A percentile compares a stretch with the other conserved stretches of the same genome.
phyloP scores from a whole-genome alignment of 306 rosid species.

The Lablab purpureus region DNA sequence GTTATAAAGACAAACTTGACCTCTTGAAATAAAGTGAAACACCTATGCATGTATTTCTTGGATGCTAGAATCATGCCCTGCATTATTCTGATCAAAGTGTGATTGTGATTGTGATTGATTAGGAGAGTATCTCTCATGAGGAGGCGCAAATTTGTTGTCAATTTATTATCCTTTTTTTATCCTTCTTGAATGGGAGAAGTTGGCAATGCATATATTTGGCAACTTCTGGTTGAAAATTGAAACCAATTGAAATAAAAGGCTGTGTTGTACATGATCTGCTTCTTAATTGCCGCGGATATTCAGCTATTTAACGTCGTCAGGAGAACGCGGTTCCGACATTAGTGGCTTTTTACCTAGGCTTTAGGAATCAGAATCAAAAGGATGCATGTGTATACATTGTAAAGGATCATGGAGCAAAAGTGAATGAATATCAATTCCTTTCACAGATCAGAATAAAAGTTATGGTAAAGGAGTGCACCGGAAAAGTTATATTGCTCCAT shows the following conservation, averaged over 20 bases:
- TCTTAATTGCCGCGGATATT: background rate
- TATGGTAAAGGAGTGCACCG: background rate
- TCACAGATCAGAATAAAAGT: background rate
- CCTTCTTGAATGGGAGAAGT: slow-evolving; percentile 36
- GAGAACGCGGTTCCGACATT: slow-evolving; percentile 36
- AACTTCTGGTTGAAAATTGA: slow-evolving; percentile 18
- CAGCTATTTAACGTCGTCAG: slow-evolving; percentile 1
- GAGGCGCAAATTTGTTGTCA: too few species aligned
- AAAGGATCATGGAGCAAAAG: background rate
- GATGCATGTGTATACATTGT: background rate
- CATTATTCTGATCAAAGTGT: background rate
- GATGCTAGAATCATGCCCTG: slow-evolving; percentile 30
- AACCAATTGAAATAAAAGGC: slow-evolving; percentile 24
- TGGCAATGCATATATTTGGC: slow-evolving; percentile 17
- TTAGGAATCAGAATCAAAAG: slow-evolving; percentile 24
- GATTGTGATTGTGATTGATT: slow-evolving; percentile 49
- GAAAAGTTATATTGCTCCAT: background rate
- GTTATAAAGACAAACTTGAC: slow-evolving; percentile 43
- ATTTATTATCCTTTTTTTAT: too few species aligned
- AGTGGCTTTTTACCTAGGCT: slow-evolving; percentile 38
- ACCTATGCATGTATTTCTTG: slow-evolving; percentile 32
- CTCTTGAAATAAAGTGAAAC: slow-evolving; percentile 33
- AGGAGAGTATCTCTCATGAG: slow-evolving; percentile 6
- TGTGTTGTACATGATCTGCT: background rate
- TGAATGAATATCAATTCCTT: background rate